Evolutionary conservation across 1,284 basidiomycete genomes (phyloP), one percentile per base, ranked within the genome.

Genomic region (Malassezia nana): DNA sequence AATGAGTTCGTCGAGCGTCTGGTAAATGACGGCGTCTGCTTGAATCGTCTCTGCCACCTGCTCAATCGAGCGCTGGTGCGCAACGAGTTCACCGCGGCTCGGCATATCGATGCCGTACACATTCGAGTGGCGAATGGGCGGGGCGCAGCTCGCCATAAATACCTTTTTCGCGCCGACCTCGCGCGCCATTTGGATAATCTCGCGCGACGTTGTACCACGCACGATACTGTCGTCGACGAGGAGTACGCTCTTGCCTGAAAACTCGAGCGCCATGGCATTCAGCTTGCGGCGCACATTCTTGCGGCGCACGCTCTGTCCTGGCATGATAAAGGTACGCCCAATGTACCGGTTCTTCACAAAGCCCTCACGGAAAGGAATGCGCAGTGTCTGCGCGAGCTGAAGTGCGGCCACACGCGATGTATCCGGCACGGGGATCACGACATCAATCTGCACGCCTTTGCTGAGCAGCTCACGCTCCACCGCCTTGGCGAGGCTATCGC

Each of bases 91-190:
- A 32, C 79, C 77, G 8, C 89, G 84, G 1, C 89, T 89, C 28
- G 94, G 94, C 94, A 98, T 99, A 78, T 99, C 94, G 72, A 99
- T 99, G 29, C 94, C 94, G 77, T 98, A 98, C 6, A 99, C 94
- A 73, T 98, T 95, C 9, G 89, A 85, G 75, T 84, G 83, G 40
- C 89, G 87, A 69, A 98, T 96, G 2, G 92, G 89, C 12, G 94
- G 94, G 13, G 94, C 89, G 69, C 92, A 98, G 50, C 89, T 94
- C 1, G 94, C 94, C 63, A 98, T 85, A 63, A 96, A 86, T 66
- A 99, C 89, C 66, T 87, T 88, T 76, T 86, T 89, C n/a, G 94
- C 92, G 15, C 94, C 94, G 6, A 95, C 94, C 69, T 99, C 94
- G 72, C 91, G 89, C 28, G 94, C 94, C 92, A 99, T 98, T 75